A percentile compares a stretch with the other conserved stretches of the same genome.
Evolutionary conservation across 2,329 filamentous ascomycete genomes (phyloP).

Genomic region (Ramularia endophylla): DNA sequence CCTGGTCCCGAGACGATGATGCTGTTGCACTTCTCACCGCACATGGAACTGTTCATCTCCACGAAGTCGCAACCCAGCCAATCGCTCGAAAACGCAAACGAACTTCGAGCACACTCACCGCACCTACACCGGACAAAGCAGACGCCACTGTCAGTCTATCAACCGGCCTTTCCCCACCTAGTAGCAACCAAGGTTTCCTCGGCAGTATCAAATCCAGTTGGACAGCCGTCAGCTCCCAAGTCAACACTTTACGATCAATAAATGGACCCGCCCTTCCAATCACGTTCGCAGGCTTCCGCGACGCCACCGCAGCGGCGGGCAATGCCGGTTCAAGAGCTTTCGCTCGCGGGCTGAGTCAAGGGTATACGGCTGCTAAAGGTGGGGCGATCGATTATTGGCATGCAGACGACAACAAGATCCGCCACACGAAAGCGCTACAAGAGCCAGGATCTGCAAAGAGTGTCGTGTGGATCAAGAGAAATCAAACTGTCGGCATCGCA

Average conservation of each 20-base stretch:
- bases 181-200: constrained; percentile 24
- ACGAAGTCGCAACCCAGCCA: constrained; percentile 61
- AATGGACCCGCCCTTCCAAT: constrained; percentile 22
- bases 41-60: constrained; percentile 88
- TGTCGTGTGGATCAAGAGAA: constrained; percentile 59
- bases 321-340: constrained; percentile 63
- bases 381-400: constrained; percentile 66
- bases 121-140: constrained; percentile 26
- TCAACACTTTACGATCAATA: constrained; percentile 23
- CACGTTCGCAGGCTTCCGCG: constrained; percentile 29
- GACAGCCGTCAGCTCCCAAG: constrained; percentile 36
- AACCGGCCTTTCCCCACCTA: constrained; percentile 27
- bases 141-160: constrained; percentile 28
- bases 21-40: constrained; percentile 85
- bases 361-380: constrained; percentile 64
- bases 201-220: constrained; percentile 33
- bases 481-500: constrained; percentile 57
- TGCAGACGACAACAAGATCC: constrained; percentile 67
- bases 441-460: constrained; percentile 46
- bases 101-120: constrained; percentile 10
- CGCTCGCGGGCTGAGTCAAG: constrained; percentile 67
- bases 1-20: constrained; percentile 80
- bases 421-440: constrained; percentile 51
- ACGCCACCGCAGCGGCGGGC: constrained; percentile 33
- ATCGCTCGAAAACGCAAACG: constrained; percentile 34